Base-by-base conservation (phyloP, 2,329 filamentous ascomycete species). In the Lasiodiplodia citricola region DNA sequence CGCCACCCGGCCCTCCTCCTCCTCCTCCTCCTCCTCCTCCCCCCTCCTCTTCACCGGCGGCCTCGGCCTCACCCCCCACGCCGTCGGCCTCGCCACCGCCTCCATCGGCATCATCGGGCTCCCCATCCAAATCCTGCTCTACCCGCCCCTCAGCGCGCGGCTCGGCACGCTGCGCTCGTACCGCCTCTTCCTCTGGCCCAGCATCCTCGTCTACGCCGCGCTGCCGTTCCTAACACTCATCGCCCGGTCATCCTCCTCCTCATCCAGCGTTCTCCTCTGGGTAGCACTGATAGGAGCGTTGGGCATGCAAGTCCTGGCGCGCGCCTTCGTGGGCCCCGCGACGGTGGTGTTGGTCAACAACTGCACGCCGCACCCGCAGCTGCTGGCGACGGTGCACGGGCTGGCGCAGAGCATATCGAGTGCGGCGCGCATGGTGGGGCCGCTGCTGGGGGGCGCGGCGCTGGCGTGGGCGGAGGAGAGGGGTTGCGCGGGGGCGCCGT, bases 281-380 rank as follows among this genome's bases (percentile, higher is more conserved):
- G 5, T 5, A 0, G 50, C 50, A 0, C 50, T 51, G 1, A 21
- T 51, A 21, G 1, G 21, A 0, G 50, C 23, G 21, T 21, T 51
- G 1, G 50, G 50, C 83, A 80, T 71, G 3, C 83, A 85, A 71
- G 82, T 84, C 31, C 70, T 81, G 1, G 83, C 80, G 1, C 78
- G 83, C 4, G 85, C 83, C 0, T 85, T 85, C 69, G 84, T 86
- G 0, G 73, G 90, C 0, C 88, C 89, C 0, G 85, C 85, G 0
- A 84, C 84, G 0, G 85, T 87, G 0, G 90, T 90, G 2, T 76
- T 88, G 50, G 80, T 90, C 18, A 90, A 89, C 68, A 89, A 90
- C 70, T 85, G 83, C 58, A 85, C 85, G 47, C 87, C 88, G 0
- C 84, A 88, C 71, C 82, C 85, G 0, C 82, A 78, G 18, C 82